Percentiles rank a stretch among this genome's conserved stretches.
Evolutionary conservation across 2,329 filamentous ascomycete genomes (phyloP).

Genomic region (Allantophomopsis cytisporea): DNA sequence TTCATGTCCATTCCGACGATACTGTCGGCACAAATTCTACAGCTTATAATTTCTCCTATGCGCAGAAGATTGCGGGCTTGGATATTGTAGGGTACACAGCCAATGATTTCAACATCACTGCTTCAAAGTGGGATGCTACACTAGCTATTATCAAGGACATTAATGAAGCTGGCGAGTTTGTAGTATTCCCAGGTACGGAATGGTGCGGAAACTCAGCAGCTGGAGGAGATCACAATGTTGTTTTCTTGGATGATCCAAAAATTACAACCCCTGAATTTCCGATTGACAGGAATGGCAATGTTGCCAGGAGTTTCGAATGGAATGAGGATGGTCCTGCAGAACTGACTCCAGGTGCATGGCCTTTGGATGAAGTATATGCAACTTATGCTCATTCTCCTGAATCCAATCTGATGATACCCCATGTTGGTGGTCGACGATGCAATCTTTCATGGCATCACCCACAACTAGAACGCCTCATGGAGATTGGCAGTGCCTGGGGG

Average conservation of each 20-base stretch:
- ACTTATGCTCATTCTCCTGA: constrained; percentile 20
- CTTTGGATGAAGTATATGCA: constrained; percentile 22
- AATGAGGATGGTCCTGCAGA: constrained; percentile 20
- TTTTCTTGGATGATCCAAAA: constrained; percentile 19
- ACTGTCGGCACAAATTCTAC: constrained; percentile 22
- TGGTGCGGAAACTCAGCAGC: constrained; percentile 22
- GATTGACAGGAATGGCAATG: constrained; percentile 17
- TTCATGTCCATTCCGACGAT: constrained; percentile 23
- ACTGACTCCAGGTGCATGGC: constrained; percentile 19
- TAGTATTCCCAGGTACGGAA: constrained; percentile 20
- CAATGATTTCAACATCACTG: constrained; percentile 24
- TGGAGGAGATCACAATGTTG: constrained; percentile 21
- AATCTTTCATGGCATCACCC: constrained; percentile 23
- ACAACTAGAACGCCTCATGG: constrained; percentile 19
- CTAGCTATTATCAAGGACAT: constrained; percentile 9
- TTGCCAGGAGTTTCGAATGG: constrained; percentile 22
- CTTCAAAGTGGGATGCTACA: constrained; percentile 17
- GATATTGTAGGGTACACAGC: constrained; percentile 23
- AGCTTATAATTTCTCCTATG: constrained; percentile 23
- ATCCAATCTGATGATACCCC: constrained; percentile 20
- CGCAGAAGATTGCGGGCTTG: constrained; percentile 19
- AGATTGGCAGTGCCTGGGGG: constrained; percentile 23
- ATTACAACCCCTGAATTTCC: constrained; percentile 15
- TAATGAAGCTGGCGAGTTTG: constrained; percentile 12
- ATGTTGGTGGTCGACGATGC: constrained; percentile 21